Conservation (phyloP, 2,329 filamentous ascomycete genomes). For the Remersonia thermophila region DNA sequence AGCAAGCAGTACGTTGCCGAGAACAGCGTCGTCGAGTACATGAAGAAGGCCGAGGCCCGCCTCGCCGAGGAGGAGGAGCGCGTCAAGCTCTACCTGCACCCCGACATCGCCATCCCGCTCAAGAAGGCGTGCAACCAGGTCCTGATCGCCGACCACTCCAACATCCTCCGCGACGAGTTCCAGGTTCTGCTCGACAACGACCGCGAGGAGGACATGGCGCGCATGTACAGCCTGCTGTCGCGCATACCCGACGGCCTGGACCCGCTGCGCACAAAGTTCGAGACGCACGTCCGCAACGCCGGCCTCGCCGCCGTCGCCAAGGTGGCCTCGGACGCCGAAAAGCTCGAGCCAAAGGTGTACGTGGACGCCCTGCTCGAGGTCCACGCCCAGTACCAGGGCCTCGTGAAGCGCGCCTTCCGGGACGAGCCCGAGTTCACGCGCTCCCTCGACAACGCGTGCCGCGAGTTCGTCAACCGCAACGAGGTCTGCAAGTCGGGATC, state of each 20-base stretch:
- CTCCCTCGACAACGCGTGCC: slow-evolving; percentile 90
- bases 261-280: slow-evolving; percentile 74
- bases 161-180: slow-evolving; percentile 86
- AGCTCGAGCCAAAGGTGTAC: slow-evolving; percentile 90
- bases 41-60: slow-evolving; percentile 94
- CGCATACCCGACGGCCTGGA: slow-evolving; percentile 86
- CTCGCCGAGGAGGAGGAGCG: slow-evolving; percentile 89
- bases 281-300: slow-evolving; percentile 83
- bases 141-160: slow-evolving; percentile 78
- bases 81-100: slow-evolving; percentile 80
- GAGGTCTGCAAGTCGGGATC: slow-evolving; percentile 89
- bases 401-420: slow-evolving; percentile 86
- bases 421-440: slow-evolving; percentile 95
- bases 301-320: slow-evolving; percentile 83
- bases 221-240: slow-evolving; percentile 88
- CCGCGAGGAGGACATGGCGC: slow-evolving; percentile 84
- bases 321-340: slow-evolving; percentile 76
- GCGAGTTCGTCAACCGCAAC: slow-evolving; percentile 97
- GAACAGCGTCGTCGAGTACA: slow-evolving; percentile 96
- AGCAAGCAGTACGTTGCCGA: slow-evolving; percentile 91
- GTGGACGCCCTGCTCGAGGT: slow-evolving; percentile 91
- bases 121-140: slow-evolving; percentile 83
- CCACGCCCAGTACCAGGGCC: slow-evolving; percentile 80
- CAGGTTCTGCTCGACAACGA: slow-evolving; percentile 88
- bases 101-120: slow-evolving; percentile 72